Percentiles rank a stretch among this genome's conserved stretches.
phyloP scores from a whole-genome alignment of 805 yeast genomes.

The Ogataea methanolica region DNA sequence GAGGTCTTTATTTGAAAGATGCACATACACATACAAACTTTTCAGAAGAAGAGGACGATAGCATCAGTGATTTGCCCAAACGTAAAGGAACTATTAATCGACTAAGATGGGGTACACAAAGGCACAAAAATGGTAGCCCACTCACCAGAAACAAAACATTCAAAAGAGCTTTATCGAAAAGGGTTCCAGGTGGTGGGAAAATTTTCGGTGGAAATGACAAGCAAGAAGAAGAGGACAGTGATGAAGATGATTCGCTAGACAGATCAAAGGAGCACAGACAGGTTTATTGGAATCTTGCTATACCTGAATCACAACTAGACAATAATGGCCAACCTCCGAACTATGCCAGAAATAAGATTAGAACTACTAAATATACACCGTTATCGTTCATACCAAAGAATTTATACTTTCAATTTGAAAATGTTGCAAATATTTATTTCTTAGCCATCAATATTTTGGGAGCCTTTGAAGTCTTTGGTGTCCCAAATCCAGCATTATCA shows the following conservation, averaged over 20 bases:
- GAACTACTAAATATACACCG: conserved; percentile 95
- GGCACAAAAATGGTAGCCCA: conserved; percentile 70
- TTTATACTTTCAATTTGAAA: conserved; percentile 71
- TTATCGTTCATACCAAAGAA: conserved; percentile 84
- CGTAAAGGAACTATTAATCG: conserved; percentile 59
- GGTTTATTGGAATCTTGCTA: conserved; percentile 52
- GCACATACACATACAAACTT: conserved; percentile 23
- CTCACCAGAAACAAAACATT: conserved; percentile 56
- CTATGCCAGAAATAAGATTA: conserved; percentile 87
- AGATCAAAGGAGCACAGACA: conserved; percentile 35
- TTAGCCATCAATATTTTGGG: conserved; percentile 75
- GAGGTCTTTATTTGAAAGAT: conserved; percentile 12
- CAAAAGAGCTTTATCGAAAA: conserved; percentile 20
- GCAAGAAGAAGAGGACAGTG: conserved; percentile 6
- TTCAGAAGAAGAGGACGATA: conserved; percentile 20
- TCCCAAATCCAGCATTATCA: conserved; percentile 68
- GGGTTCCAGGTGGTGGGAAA: conserved; percentile 18
- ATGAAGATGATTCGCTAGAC: conserved; percentile 32
- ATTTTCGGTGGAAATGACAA: conserved; percentile 18
- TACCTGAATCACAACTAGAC: conserved; percentile 56
- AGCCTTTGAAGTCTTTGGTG: conserved; percentile 73
- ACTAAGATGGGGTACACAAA: conserved; percentile 88
- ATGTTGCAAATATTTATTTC: conserved; percentile 89
- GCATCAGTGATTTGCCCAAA: conserved; percentile 19
- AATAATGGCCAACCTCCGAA: conserved; percentile 48